Percentiles rank a stretch among this genome's conserved stretches.
Evolutionary conservation across 2,329 filamentous ascomycete species (phyloP).

Genomic region (Dothideomycetes sp.): DNA sequence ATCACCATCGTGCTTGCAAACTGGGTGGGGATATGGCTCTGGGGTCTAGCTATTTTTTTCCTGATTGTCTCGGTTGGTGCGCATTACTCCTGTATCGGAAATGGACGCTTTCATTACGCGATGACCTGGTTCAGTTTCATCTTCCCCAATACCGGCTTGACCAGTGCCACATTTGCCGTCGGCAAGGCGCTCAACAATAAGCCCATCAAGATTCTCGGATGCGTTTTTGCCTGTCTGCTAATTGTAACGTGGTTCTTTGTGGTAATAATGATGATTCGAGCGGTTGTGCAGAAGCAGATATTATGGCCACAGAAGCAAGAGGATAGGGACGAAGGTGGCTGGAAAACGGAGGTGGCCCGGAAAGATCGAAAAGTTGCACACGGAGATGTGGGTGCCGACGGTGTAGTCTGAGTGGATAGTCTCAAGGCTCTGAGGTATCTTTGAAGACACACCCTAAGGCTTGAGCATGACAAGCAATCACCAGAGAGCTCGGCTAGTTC

Average conservation of each 20-base stretch:
- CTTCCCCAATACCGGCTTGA: conserved; percentile 59
- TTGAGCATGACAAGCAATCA: too few species aligned
- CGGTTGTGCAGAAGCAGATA: conserved; percentile 56
- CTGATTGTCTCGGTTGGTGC: conserved; percentile 71
- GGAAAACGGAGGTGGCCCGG: conserved; percentile 23
- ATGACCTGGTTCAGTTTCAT: conserved; percentile 83
- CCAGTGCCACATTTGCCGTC: conserved; percentile 60
- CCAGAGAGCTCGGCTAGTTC: too few species aligned
- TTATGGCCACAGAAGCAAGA: conserved; percentile 66
- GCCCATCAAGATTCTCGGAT: conserved; percentile 56
- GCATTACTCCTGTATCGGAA: conserved; percentile 54
- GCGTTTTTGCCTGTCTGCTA: conserved; percentile 54
- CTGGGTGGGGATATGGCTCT: conserved; percentile 66
- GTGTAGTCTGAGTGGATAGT: too few species aligned
- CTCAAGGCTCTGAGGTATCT: too few species aligned
- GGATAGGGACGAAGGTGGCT: conserved; percentile 51
- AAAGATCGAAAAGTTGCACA: too few species aligned
- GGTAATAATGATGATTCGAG: conserved; percentile 57
- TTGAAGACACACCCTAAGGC: too few species aligned
- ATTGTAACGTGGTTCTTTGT: conserved; percentile 59
- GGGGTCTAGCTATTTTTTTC: conserved; percentile 76
- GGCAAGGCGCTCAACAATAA: conserved; percentile 38
- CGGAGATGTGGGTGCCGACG: too few species aligned
- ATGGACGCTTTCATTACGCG: conserved; percentile 57
- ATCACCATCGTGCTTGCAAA: conserved; percentile 46